Evolutionary conservation across 2,329 filamentous ascomycete genomes (phyloP).

Genomic region (Trematosphaeria pertusa): DNA sequence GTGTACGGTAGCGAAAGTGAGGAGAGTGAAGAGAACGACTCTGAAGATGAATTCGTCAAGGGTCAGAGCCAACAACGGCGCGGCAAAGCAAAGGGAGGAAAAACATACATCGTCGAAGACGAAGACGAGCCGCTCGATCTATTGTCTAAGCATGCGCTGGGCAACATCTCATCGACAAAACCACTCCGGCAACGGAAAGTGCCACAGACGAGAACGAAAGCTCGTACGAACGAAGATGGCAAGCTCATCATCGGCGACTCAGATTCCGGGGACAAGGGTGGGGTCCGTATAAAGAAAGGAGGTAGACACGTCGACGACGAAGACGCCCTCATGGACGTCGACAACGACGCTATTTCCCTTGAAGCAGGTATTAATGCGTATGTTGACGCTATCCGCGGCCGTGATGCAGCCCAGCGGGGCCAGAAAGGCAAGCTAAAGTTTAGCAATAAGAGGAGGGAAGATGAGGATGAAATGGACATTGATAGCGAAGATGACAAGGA

Average conservation of each 20-base stretch:
- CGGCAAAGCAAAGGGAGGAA: constrained; percentile 56
- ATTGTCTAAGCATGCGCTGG: constrained; percentile 85
- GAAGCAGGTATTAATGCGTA: constrained; percentile 66
- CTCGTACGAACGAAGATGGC: constrained; percentile 71
- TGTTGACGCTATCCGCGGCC: constrained; percentile 65
- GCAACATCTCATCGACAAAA: constrained; percentile 91
- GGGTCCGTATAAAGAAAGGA: constrained; percentile 33
- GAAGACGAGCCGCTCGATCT: constrained; percentile 95
- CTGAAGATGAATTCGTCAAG: constrained; percentile 46
- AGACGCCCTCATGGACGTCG: constrained; percentile 67
- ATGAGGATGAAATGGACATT: constrained; percentile 56
- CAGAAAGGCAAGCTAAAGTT: constrained; percentile 68
- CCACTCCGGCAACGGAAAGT: constrained; percentile 70
- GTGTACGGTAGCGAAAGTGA: constrained; percentile 74
- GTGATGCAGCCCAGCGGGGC: constrained; percentile 64
- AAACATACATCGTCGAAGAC: constrained; percentile 90
- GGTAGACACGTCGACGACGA: constrained; percentile 45
- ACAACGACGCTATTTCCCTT: constrained; percentile 54
- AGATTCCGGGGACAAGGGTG: constrained; percentile 54
- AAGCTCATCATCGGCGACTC: constrained; percentile 76
- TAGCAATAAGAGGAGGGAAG: constrained; percentile 56
- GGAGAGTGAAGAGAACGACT: constrained; percentile 61
- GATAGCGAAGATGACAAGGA: constrained; percentile 47
- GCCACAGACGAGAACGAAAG: constrained; percentile 49
- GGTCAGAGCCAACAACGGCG: constrained; percentile 34